Evolutionary conservation across 805 yeast species (phyloP).

Genomic region (Martiniozyma abietophila): DNA sequence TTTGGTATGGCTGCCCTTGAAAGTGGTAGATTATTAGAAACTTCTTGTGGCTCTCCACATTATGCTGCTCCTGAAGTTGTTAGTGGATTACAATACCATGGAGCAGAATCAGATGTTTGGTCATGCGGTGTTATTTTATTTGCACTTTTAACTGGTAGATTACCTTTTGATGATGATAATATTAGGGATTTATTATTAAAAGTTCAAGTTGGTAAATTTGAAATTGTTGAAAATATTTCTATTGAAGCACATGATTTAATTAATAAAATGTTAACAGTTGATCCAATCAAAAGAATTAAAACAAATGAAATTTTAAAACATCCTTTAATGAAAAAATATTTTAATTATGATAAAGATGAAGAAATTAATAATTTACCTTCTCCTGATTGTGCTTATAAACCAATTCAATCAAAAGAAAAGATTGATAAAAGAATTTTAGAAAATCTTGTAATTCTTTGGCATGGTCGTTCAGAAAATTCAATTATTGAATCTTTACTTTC

Average conservation of each 20-base stretch:
- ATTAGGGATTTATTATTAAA: slow-evolving; percentile 78
- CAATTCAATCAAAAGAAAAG: slow-evolving; percentile 34
- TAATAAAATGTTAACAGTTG: slow-evolving; percentile 67
- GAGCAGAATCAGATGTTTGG: slow-evolving; percentile 97
- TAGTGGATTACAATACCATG: slow-evolving; percentile 90
- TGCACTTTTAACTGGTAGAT: slow-evolving; percentile 87
- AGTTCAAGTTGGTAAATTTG: slow-evolving; percentile 83
- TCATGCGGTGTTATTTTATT: slow-evolving; percentile 93
- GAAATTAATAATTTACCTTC: slow-evolving; percentile 38
- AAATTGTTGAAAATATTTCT: slow-evolving; percentile 73
- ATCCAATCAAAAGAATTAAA: slow-evolving; percentile 72
- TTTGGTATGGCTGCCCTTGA: slow-evolving; percentile 99
- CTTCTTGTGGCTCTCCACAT: slow-evolving; percentile 97
- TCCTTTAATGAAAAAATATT: slow-evolving; percentile 74
- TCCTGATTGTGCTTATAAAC: slow-evolving; percentile 43
- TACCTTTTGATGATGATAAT: slow-evolving; percentile 96
- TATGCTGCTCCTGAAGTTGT: slow-evolving; percentile 98
- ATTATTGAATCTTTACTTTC: slow-evolving; percentile 23
- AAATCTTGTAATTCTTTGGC: slow-evolving; percentile 50
- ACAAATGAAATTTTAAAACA: slow-evolving; percentile 71
- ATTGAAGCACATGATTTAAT: slow-evolving; percentile 83
- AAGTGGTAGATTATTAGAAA: slow-evolving; percentile 68
- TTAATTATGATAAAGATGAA: slow-evolving; percentile 31
- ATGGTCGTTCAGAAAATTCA: slow-evolving; percentile 36
- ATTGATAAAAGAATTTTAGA: slow-evolving; percentile 46